Base-by-base conservation (phyloP, 2,329 filamentous ascomycete genomes). In the Microcyclospora pomicola region DNA sequence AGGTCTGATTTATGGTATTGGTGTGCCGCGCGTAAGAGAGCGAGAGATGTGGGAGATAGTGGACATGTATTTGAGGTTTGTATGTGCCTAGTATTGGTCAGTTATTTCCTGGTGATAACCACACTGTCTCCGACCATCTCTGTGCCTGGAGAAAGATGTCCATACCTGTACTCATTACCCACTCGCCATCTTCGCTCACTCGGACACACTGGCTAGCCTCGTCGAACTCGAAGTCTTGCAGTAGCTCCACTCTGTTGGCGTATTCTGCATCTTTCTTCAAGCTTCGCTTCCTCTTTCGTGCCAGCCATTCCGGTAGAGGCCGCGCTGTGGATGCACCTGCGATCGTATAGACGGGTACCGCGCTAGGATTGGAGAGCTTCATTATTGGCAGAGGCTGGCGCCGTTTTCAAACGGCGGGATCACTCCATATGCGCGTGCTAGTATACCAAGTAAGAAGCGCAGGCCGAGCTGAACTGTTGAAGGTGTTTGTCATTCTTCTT, bases 151-250 rank as follows among this genome's bases (percentile, higher is more conserved):
- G 30, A 31, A 31, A 9, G 30, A 9, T 34, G n/a, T 34, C n/a
- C 13, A 9, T 75, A 66, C 85, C 86, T 37, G 87, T 92, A 53
- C 83, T 92, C 83, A 95, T 91, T 31, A 91, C 77, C 87, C 91
- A 98, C 57, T 96, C 80, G 35, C 88, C 88, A 73, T 98, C 91
- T 41, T 94, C 87, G 51, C 84, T 94, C 45, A 91, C 75, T 35
- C 85, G 75, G 45, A 98, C 76, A 57, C 88, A 95, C 49, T 80
- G 76, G 56, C 86, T 94, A 31, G 92, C 88, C 63, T 94, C 87
- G 53, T 95, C 87, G 53, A 98, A 96, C 56, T 92, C 87, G 60
- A 98, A 98, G 57, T 98, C 91, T 55, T 98, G 91, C 29, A 98
- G 72, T 40, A 98, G 70, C 61, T 98, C 91, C 50, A 98, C 80